Conservation (phyloP, 768 basidiomycete genomes). For the Boletus barrowsii region DNA sequence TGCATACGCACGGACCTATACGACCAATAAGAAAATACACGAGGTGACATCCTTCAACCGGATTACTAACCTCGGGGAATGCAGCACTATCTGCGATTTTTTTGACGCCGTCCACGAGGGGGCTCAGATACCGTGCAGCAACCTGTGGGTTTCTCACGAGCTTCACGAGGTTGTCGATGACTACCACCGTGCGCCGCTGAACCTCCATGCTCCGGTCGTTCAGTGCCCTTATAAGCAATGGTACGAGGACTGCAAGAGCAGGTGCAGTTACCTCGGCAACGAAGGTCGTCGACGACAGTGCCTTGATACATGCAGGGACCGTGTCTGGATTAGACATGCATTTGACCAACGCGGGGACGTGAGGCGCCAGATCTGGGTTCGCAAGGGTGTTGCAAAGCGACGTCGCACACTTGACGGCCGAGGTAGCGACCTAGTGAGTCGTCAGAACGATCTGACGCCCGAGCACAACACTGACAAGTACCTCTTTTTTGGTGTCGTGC, state of each 20-base stretch:
- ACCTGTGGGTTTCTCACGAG: slow-evolving; percentile 89
- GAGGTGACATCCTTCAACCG: slow-evolving; percentile 1
- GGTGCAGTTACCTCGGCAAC: slow-evolving; percentile 96
- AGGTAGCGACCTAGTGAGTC: slow-evolving; percentile 65
- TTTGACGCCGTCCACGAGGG: slow-evolving; percentile 86
- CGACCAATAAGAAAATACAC: slow-evolving; percentile 11
- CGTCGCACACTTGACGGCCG: slow-evolving; percentile 87
- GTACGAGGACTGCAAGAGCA: slow-evolving; percentile 94
- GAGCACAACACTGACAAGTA: slow-evolving; percentile 30
- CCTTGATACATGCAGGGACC: slow-evolving; percentile 91
- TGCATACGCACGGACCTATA: slow-evolving; percentile 86
- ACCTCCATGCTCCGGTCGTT: slow-evolving; percentile 97
- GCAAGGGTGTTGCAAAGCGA: slow-evolving; percentile 86
- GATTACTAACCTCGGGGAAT: slow-evolving; percentile 78
- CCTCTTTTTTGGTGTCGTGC: slow-evolving; percentile 97
- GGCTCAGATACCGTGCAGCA: slow-evolving; percentile 83
- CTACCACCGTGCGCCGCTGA: slow-evolving; percentile 89
- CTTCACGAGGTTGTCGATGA: slow-evolving; percentile 95
- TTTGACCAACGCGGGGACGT: slow-evolving; percentile 85
- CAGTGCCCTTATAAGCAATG: slow-evolving; percentile 83
- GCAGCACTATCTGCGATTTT: slow-evolving; percentile 88
- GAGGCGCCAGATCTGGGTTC: slow-evolving; percentile 88
- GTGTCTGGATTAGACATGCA: slow-evolving; percentile 91
- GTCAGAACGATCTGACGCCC: slow-evolving; percentile 7
- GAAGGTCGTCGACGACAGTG: slow-evolving; percentile 91